A percentile compares a stretch with the other conserved stretches of the same genome.
Conservation (phyloP, 2,329 filamentous ascomycete species). For the Neurospora crassa region DNA sequence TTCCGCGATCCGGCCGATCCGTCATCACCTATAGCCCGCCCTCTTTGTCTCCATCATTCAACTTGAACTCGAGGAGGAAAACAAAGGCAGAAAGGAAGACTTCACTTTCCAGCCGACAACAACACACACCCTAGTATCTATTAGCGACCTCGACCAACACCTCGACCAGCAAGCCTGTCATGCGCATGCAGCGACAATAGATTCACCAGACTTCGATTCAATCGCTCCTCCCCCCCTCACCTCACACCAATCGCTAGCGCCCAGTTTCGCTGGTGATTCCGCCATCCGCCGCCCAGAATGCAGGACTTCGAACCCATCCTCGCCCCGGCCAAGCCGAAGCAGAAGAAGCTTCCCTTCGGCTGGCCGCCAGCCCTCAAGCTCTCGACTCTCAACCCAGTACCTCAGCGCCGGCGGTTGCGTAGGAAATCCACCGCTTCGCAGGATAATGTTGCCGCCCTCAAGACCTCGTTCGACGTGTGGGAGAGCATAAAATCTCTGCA, state of each 20-base stretch:
- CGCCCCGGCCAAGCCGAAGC: conserved; percentile 20
- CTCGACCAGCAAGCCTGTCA: neutral
- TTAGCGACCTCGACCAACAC: neutral
- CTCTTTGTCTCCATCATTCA: neutral
- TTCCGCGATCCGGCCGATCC: neutral
- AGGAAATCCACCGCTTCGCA: conserved; percentile 10
- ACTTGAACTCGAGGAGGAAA: neutral
- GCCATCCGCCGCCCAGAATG: conserved; percentile 13
- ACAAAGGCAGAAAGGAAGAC: neutral
- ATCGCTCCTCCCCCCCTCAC: neutral
- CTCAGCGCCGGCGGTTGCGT: conserved; percentile 22
- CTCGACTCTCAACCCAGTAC: conserved; percentile 23
- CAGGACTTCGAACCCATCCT: conserved; percentile 18
- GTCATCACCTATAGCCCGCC: neutral
- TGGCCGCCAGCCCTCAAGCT: conserved; percentile 21
- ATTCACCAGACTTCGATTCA: neutral
- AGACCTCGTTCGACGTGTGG: conserved; percentile 72
- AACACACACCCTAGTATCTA: neutral
- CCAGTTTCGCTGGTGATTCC: conserved; percentile 7
- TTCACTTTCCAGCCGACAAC: neutral
- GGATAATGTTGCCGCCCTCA: conserved; percentile 62
- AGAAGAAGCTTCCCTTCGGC: conserved; percentile 20
- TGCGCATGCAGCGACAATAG: neutral
- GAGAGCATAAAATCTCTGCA: conserved; percentile 70
- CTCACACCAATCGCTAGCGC: conserved; percentile 3